Evolutionary conservation across 768 basidiomycete genomes (phyloP).

Genomic region (Tremella mesenterica): DNA sequence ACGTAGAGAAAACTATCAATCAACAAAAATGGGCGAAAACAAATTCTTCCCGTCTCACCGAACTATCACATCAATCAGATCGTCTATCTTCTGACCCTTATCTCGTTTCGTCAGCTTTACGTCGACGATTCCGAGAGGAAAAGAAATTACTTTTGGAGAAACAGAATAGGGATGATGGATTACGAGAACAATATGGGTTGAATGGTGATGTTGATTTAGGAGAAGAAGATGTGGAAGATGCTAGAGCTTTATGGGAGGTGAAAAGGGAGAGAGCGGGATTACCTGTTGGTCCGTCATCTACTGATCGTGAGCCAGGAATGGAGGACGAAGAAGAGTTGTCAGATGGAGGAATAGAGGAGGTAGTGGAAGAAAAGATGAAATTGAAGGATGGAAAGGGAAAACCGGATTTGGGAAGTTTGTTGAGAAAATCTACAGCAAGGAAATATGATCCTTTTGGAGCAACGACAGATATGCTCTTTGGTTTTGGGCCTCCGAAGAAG

Average conservation of each 20-base stretch:
- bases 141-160: constrained; percentile 71
- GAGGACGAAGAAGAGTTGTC: background rate
- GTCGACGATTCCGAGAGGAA: constrained; percentile 74
- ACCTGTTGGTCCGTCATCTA: constrained; percentile 1
- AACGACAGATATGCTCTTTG: constrained; percentile 4
- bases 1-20: constrained; percentile 79
- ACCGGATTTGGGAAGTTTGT: background rate
- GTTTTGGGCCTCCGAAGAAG: background rate
- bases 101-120: constrained; percentile 59
- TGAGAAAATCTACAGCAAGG: constrained; percentile 21
- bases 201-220: constrained; percentile 60
- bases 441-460: constrained; percentile 37
- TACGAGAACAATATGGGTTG: constrained; percentile 70
- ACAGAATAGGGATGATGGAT: constrained; percentile 58
- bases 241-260: constrained; percentile 53
- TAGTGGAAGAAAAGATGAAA: constrained; percentile 1
- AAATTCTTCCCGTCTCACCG: constrained; percentile 70
- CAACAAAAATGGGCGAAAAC: constrained; percentile 64
- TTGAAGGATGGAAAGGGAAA: too few relatives aligned
- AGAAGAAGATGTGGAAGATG: constrained; percentile 48
- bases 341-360: constrained; percentile 12
- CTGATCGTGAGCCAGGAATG: constrained; percentile 2
- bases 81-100: constrained; percentile 82
- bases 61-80: constrained; percentile 66
- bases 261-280: constrained; percentile 52